Percentiles rank a stretch among this genome's conserved stretches.
Evolutionary conservation across 1,284 basidiomycete genomes (phyloP).

Genomic region (Sporisorium scitamineum): DNA sequence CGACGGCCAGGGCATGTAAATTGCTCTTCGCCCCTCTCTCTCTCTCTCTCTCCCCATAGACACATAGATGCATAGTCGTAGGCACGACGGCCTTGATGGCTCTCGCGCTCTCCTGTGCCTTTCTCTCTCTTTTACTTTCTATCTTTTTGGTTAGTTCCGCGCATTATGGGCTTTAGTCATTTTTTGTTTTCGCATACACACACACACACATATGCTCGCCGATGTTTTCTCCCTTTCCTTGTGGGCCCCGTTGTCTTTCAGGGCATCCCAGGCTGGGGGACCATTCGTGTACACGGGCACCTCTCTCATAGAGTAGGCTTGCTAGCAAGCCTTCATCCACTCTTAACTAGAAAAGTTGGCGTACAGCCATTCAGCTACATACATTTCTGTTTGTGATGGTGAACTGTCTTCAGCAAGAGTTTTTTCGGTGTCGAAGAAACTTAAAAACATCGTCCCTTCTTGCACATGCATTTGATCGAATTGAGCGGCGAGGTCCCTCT

Average conservation of each 20-base stretch:
- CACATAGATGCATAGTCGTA: conserved; percentile 26
- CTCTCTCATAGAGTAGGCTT: too few species aligned
- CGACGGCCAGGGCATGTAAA: conserved; percentile 53
- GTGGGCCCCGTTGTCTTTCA: conserved; percentile 16
- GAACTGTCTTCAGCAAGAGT: neutral
- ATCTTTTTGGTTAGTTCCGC: conserved; percentile 13
- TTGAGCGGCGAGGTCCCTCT: neutral
- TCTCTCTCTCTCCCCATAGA: conserved; percentile 2
- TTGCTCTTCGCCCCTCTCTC: neutral
- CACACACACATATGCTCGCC: conserved; percentile 40
- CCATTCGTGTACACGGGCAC: conserved; percentile 54
- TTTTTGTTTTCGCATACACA: conserved; percentile 26
- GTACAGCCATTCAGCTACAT: conserved; percentile 13
- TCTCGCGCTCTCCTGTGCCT: conserved; percentile 17
- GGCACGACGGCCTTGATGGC: conserved; percentile 18
- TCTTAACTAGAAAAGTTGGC: conserved; percentile 20
- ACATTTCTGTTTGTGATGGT: conserved; percentile 2
- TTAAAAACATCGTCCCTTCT: neutral
- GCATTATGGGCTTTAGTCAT: conserved; percentile 43
- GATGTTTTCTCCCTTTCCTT: conserved; percentile 39
- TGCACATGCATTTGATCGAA: neutral
- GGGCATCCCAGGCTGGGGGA: conserved; percentile 25
- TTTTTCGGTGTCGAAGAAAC: neutral
- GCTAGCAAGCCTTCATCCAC: too few species aligned
- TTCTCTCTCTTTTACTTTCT: conserved; percentile 16